Conservation (phyloP, 2,329 filamentous ascomycete genomes). For the Colletotrichum cuscutae region DNA sequence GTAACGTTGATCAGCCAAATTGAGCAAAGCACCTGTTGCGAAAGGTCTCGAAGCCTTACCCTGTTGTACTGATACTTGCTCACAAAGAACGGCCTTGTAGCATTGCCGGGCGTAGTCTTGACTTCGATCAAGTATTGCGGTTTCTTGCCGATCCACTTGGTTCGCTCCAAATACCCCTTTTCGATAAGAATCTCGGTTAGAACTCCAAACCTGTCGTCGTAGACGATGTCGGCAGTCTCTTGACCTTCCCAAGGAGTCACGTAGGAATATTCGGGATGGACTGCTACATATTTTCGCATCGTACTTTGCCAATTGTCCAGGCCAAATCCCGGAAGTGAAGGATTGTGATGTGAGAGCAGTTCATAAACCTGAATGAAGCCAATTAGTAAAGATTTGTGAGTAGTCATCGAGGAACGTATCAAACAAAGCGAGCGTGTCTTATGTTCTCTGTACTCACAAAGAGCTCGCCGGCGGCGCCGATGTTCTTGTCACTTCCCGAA, state of each 20-base stretch:
- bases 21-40: fast-evolving
- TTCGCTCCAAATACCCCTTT: slow-evolving; percentile 43
- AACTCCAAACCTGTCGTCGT: slow-evolving; percentile 47
- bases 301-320: slow-evolving; percentile 58
- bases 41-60: slow-evolving; percentile 40
- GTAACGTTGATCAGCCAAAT: neutral
- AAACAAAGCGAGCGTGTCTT: no score
- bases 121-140: slow-evolving; percentile 61
- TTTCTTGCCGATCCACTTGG: slow-evolving; percentile 40
- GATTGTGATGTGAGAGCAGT: slow-evolving; percentile 44
- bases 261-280: slow-evolving; percentile 51
- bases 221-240: slow-evolving; percentile 60
- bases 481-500: slow-evolving; percentile 20
- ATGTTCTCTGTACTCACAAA: no score
- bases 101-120: slow-evolving; percentile 54
- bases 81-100: slow-evolving; percentile 56
- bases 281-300: slow-evolving; percentile 51
- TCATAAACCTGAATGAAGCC: slow-evolving; percentile 51
- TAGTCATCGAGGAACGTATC: neutral
- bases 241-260: slow-evolving; percentile 50
- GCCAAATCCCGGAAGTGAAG: slow-evolving; percentile 46
- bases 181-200: slow-evolving; percentile 48
- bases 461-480: slow-evolving; percentile 37
- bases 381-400: neutral
- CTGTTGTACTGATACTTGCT: slow-evolving; percentile 54